phyloP scores from a whole-genome alignment of 106 monocot genomes.

The Xerophyta viscosa region DNA sequence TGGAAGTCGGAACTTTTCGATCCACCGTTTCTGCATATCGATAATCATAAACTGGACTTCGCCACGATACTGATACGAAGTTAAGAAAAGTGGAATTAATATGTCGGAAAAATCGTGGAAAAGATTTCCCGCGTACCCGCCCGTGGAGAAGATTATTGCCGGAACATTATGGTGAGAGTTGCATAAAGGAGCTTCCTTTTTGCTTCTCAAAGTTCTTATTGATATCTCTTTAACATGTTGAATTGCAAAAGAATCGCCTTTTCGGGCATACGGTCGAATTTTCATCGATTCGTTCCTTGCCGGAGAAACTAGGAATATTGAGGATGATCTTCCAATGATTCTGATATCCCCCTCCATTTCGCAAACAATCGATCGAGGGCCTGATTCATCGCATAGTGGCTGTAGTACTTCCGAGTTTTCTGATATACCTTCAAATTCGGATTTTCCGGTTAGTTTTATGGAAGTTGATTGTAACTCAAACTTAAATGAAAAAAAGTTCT shows the following conservation, averaged over 20 bases:
- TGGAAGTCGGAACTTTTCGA: slow-evolving; percentile 8
- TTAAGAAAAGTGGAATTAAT: slow-evolving; percentile 26
- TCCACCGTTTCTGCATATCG: slow-evolving; percentile 13
- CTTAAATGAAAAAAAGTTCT: too few species aligned
- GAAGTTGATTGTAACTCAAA: too few species aligned
- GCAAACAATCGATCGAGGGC: slow-evolving; percentile 10
- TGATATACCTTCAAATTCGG: too few species aligned
- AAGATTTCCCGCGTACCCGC: slow-evolving; percentile 23
- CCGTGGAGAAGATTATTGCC: slow-evolving; percentile 19
- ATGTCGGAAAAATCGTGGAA: slow-evolving; percentile 34
- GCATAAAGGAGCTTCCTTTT: slow-evolving; percentile 16
- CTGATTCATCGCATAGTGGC: too few species aligned
- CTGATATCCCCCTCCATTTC: slow-evolving; percentile 14
- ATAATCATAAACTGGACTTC: slow-evolving; percentile 30
- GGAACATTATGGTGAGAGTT: slow-evolving; percentile 9
- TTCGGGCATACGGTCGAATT: slow-evolving; percentile 3
- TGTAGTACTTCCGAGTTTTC: too few species aligned
- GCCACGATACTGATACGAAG: slow-evolving; percentile 19
- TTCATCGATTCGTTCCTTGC: background rate
- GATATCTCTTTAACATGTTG: background rate
- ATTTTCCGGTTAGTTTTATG: too few species aligned
- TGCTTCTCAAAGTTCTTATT: background rate
- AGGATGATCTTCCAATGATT: slow-evolving; percentile 8
- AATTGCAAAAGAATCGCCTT: background rate
- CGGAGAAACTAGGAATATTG: background rate